These are phyloP conservation scores for Przewalskia tangutica DNA, from an alignment of 257 asterid species.

Conservation along the genomic window DNA sequence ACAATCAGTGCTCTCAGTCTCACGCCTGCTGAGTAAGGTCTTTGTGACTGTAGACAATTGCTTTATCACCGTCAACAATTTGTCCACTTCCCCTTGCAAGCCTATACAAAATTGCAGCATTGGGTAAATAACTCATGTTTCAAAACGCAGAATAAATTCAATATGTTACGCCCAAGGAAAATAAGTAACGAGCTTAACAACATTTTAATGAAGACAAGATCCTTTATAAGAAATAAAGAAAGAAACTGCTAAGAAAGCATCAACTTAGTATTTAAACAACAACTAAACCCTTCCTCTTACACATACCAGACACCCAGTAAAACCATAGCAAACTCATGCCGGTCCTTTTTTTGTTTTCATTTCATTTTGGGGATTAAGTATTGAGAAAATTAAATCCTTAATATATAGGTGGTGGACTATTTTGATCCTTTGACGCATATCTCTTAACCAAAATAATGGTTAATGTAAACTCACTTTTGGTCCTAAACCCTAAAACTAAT, in stretches of 20 bases:
- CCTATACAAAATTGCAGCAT: slow-evolving; percentile 21
- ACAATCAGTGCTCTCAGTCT: neutral
- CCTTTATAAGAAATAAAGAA: neutral
- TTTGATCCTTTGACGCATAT: neutral
- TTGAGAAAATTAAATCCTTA: neutral
- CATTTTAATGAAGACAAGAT: neutral
- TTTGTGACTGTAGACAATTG: slow-evolving; percentile 35
- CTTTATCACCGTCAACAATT: slow-evolving; percentile 38
- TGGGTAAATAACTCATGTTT: neutral
- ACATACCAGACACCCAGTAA: neutral
- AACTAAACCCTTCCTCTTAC: neutral
- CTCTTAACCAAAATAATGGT: neutral
- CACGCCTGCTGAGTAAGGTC: slow-evolving; percentile 14
- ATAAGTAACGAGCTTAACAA: neutral
- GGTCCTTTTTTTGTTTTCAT: neutral
- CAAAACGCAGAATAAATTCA: neutral
- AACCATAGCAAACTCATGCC: neutral
- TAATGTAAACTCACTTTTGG: neutral
- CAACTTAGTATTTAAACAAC: neutral
- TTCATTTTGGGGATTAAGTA: neutral
- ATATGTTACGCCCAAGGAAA: neutral
- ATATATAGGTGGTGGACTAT: neutral
- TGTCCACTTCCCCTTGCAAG: slow-evolving; percentile 46
- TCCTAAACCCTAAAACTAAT: neutral
- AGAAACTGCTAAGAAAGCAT: neutral